phyloP scores from a whole-genome alignment of 768 basidiomycete genomes.

The Auricularia cornea region DNA sequence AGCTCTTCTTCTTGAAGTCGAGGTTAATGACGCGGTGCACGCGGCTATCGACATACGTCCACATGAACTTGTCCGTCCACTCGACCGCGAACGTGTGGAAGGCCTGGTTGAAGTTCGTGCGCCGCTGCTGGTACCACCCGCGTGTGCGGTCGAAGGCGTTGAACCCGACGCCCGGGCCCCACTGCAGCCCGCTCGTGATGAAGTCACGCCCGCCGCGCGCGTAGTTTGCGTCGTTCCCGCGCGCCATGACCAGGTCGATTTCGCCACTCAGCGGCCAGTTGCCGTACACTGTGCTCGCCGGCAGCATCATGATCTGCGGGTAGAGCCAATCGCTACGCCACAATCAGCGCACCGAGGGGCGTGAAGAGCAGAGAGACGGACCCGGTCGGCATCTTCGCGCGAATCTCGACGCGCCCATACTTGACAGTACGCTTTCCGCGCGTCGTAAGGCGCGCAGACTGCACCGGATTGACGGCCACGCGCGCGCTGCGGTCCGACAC shows the following conservation, averaged over 20 bases:
- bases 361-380: no score
- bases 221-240: constrained; percentile 51
- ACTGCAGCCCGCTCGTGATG: constrained; percentile 54
- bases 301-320: constrained; percentile 41
- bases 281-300: constrained; percentile 38
- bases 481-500: neutral
- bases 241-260: constrained; percentile 57
- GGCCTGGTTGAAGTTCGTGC: constrained; percentile 53
- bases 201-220: constrained; percentile 35
- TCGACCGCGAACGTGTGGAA: constrained; percentile 81
- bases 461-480: constrained; percentile 29
- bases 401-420: constrained; percentile 54
- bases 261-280: constrained; percentile 52
- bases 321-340: constrained; percentile 15
- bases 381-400: constrained; percentile 45
- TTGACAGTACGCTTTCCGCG: constrained; percentile 31
- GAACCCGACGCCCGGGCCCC: constrained; percentile 43
- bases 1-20: constrained; percentile 30
- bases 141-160: constrained; percentile 56
- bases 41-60: constrained; percentile 70
- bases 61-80: constrained; percentile 74
- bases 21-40: constrained; percentile 56
- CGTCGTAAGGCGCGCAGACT: constrained; percentile 27
- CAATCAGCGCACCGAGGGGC: neutral
- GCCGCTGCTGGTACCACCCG: constrained; percentile 64